Evolutionary conservation across 208 protist species (phyloP).

Genomic region (Leishmania major): DNA sequence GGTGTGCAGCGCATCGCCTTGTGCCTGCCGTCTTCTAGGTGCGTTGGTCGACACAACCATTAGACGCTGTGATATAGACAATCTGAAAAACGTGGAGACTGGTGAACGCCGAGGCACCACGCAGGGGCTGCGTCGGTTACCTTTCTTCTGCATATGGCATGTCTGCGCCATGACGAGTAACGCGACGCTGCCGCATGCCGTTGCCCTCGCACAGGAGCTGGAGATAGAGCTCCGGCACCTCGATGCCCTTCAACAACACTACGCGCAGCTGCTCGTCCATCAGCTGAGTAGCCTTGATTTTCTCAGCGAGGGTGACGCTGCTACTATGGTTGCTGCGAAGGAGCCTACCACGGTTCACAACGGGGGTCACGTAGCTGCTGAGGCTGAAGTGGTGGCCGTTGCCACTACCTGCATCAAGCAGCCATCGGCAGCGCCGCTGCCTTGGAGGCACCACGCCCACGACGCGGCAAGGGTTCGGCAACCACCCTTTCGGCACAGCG

Average conservation of each 20-base stretch:
- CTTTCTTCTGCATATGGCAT: not conserved
- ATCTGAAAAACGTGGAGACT: not conserved
- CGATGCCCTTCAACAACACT: slow-evolving; percentile 21
- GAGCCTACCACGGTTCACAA: not conserved
- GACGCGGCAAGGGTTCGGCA: not conserved
- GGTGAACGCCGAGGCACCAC: not conserved
- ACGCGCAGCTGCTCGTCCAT: slow-evolving; percentile 13
- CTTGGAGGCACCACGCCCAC: not conserved
- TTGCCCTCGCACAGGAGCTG: slow-evolving; percentile 21
- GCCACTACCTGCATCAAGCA: not conserved
- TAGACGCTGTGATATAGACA: not conserved
- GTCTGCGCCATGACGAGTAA: not conserved
- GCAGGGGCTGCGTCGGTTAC: not conserved
- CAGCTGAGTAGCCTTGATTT: slow-evolving; percentile 21
- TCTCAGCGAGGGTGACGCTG: not conserved
- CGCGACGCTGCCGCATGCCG: slow-evolving; percentile 11
- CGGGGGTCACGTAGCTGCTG: not conserved
- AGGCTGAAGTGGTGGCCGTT: not conserved
- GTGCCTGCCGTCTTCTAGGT: not conserved
- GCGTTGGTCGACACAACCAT: not conserved
- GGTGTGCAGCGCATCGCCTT: not conserved
- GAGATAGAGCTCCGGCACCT: slow-evolving; percentile 19
- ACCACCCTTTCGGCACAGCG: not conserved
- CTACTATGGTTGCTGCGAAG: not conserved
- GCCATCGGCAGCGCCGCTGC: not conserved